Percentiles rank a stretch among this genome's conserved stretches.
Conservation (phyloP, 768 basidiomycete species). For the Mycena galericulata region DNA sequence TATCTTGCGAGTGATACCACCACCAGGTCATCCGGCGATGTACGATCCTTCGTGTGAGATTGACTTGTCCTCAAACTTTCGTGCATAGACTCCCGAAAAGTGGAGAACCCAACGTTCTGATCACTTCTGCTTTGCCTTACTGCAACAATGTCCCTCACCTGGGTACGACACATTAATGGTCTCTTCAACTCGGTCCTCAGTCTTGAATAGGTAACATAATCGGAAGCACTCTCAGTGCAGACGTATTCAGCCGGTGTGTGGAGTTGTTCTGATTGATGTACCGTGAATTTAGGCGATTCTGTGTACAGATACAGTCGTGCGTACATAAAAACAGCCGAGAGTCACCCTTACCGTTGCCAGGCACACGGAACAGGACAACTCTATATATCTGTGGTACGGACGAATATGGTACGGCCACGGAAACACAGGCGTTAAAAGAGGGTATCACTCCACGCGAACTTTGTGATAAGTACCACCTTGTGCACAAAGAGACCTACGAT, state of each 20-base stretch:
- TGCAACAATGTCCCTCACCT: conserved; percentile 98
- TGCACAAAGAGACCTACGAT: conserved; percentile 93
- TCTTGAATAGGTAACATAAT: conserved; percentile 80
- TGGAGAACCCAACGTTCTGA: conserved; percentile 88
- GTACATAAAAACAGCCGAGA: conserved; percentile 29
- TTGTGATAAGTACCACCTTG: conserved; percentile 90
- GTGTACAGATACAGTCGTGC: conserved; percentile 70
- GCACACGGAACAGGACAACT: conserved; percentile 87
- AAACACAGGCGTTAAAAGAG: conserved; percentile 95
- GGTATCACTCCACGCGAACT: conserved; percentile 81
- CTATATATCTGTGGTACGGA: conserved; percentile 98
- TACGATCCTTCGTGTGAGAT: conserved; percentile 44
- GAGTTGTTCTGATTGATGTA: background rate
- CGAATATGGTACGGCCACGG: conserved; percentile 99
- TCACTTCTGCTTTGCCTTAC: conserved; percentile 96
- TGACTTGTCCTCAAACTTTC: conserved; percentile 22
- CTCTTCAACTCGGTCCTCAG: conserved; percentile 29
- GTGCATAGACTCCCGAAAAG: conserved; percentile 72
- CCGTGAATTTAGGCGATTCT: conserved; percentile 4
- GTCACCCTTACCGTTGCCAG: conserved; percentile 40
- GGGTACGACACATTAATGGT: conserved; percentile 59
- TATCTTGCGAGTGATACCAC: conserved; percentile 62
- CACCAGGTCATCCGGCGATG: conserved; percentile 65
- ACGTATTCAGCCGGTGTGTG: conserved; percentile 92
- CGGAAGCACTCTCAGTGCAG: conserved; percentile 96